Percentiles rank a stretch among this genome's conserved stretches.
Evolutionary conservation across 176 grass and related monocot species (phyloP).

Genomic region (Oryza australiensis): DNA sequence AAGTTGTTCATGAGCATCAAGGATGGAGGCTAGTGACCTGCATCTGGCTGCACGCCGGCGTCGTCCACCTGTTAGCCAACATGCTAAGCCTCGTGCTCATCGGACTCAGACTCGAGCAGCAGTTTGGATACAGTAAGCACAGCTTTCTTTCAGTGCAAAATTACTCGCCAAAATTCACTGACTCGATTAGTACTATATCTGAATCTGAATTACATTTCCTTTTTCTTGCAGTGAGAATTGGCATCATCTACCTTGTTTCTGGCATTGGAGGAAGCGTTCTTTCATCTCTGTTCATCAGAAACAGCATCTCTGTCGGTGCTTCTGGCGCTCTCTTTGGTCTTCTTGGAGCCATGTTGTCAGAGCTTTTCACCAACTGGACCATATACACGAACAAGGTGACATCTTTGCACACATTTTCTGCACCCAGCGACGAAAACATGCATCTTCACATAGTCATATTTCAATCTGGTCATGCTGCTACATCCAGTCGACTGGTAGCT

Average conservation of each 20-base stretch:
- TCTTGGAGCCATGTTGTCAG: conserved; percentile 92
- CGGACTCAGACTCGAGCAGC: conserved; percentile 90
- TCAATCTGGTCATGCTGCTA: background rate
- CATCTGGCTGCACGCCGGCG: conserved; percentile 96
- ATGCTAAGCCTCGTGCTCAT: conserved; percentile 91
- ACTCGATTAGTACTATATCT: background rate
- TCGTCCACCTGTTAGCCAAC: conserved; percentile 86
- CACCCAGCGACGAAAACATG: background rate
- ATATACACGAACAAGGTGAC: conserved; percentile 93
- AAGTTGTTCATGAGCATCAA: conserved; percentile 66
- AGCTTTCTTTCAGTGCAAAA: background rate
- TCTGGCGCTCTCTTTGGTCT: conserved; percentile 93
- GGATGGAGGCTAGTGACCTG: conserved; percentile 83
- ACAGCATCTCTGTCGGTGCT: conserved; percentile 85
- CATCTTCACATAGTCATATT: no score
- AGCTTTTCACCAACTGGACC: conserved; percentile 96
- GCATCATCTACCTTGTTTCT: conserved; percentile 74
- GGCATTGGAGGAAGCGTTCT: conserved; percentile 82
- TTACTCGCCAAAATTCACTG: background rate
- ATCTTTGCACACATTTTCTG: background rate
- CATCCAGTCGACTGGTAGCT: background rate
- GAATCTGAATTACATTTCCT: conserved; percentile 10
- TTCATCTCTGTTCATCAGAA: conserved; percentile 81
- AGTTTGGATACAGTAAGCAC: conserved; percentile 60
- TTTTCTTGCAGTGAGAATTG: conserved; percentile 62